Base-by-base conservation (phyloP, 2,329 filamentous ascomycete genomes). In the Nakataea oryzae region DNA sequence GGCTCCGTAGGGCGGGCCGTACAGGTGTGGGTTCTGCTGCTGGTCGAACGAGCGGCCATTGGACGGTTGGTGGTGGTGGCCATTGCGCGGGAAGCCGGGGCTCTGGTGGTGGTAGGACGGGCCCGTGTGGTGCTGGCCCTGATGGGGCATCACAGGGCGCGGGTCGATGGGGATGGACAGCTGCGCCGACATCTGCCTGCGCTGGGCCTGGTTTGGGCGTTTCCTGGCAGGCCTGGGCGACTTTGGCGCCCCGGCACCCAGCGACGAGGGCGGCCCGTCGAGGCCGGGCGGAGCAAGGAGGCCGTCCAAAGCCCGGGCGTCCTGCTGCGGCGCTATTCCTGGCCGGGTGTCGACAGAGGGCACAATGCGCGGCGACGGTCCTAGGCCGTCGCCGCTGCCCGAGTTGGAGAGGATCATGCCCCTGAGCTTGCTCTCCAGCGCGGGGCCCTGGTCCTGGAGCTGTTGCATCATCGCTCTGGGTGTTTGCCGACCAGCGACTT, bases 161-260 rank as follows among this genome's bases (percentile, higher is more conserved):
- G 77, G 71, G 63, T 85, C 81, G 60, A 86, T 76, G 5, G 82
- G 78, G 57, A 86, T 80, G 0, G 81, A 79, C 24, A 86, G 67
- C 65, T 86, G 81, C 5, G 83, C 78, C 62, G 78, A 85, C 81
- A 86, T 84, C 67, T 86, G 83, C 27, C 85, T 80, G 59, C 85
- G 78, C 66, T 87, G 82, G 1, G 85, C 84, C 68, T 88, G 85
- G 64, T 88, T 88, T 3, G 76, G 80, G 27, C 84, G 81, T 67
- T 79, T 85, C 67, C 75, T 75, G 60, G 67, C 64, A n/a, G 69
- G 62, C 61, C 73, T 77, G 6, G 62, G 13, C 32, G 60, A 54
- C 59, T 61, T 55, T 13, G 28, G 24, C 9, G 50, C 11, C 59
- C 47, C 50, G 13, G 3, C 26, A 2, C 32, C 59, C 55, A 21